Evolutionary conservation across 148 eudicot species (phyloP), one percentile per base, ranked within the genome.

Genomic region (Fagopyrum esculentum): DNA sequence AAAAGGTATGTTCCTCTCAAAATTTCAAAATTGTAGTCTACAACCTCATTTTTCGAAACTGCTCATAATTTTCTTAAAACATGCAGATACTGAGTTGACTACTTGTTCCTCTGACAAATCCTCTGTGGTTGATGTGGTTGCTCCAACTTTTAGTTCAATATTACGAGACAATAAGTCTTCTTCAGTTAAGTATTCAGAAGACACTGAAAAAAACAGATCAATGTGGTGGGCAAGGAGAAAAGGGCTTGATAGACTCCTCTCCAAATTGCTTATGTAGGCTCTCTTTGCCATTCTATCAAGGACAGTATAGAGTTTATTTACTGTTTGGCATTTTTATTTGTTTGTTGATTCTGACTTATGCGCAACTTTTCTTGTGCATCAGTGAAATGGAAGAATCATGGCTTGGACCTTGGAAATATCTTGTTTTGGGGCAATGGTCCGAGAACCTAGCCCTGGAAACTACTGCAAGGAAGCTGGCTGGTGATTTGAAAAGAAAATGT

Each of bases 381-480:
- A 95, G 98, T 77, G 85, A 87, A 79, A 63, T 95, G 80, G 98
- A 95, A 81, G 90, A 92, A 40, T 76, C 73, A 69, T 95, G 98
- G 98, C 82, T 92, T 75, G 96, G 97, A 71, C 81, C 78, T 10
- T 90, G 97, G 93, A 92, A 85, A 74, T 84, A 77, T 80, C 78
- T 95, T 85, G 90, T 95, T 79, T 76, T 86, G 78, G 97, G 97
- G 22, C 81, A 81, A 71, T 85, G 80, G 88, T 80, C 83, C 76
- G 89, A 87, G 79, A 57, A 76, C 72, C 80, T 76, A 69, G 76
- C 83, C 75, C 80, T 85, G 43, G 80, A 81, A 78, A 74, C 85
- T 71, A 77, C 77, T 45, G 73, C 57, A 76, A 84, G 80, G 83
- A 82, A 84, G 76, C 78, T 88, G 72, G 72, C 73, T 74, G 78